These are phyloP conservation scores for Peronosclerospora sorghi DNA, from an alignment of 352 stramenopile species.

Conservation along the genomic window DNA sequence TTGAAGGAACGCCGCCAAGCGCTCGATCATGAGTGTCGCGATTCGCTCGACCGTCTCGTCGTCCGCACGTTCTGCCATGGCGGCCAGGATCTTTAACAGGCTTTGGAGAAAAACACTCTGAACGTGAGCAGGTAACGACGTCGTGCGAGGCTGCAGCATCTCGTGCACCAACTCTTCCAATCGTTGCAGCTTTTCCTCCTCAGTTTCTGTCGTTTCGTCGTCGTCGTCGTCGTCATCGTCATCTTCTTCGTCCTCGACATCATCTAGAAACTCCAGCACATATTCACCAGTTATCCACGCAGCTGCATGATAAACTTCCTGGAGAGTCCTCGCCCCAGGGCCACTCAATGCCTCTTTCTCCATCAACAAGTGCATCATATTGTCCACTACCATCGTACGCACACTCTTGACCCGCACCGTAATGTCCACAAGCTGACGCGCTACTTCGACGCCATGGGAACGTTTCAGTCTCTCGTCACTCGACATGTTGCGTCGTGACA, in stretches of 20 bases:
- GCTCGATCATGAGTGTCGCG: conserved; percentile 71
- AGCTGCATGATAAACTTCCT: conserved; percentile 90
- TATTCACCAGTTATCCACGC: conserved; percentile 99
- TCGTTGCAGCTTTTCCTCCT: conserved; percentile 80
- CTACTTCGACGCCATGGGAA: conserved; percentile 80
- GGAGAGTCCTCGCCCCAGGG: conserved; percentile 72
- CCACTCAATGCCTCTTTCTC: conserved; percentile 74
- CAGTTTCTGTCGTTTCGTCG: conserved; percentile 55
- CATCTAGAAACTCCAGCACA: conserved; percentile 82
- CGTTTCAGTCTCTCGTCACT: conserved; percentile 22
- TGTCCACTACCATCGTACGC: conserved; percentile 89
- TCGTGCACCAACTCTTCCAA: conserved; percentile 71
- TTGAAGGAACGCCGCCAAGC: conserved; percentile 82
- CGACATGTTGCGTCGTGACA: conserved; percentile 12
- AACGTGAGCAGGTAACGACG: conserved; percentile 76
- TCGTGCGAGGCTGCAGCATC: conserved; percentile 71
- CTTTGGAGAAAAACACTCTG: conserved; percentile 93
- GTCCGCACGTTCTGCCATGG: conserved; percentile 61
- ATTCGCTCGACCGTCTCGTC: conserved; percentile 78
- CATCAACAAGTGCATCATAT: conserved; percentile 90
- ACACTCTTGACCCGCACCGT: conserved; percentile 93
- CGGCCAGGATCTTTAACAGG: conserved; percentile 82
- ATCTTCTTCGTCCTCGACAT: conserved; percentile 70
- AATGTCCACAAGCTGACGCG: conserved; percentile 94
- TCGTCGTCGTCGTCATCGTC: conserved; percentile 70